Evolutionary conservation across 208 protist genomes (phyloP).

Genomic region (Histomonas meleagridis): DNA sequence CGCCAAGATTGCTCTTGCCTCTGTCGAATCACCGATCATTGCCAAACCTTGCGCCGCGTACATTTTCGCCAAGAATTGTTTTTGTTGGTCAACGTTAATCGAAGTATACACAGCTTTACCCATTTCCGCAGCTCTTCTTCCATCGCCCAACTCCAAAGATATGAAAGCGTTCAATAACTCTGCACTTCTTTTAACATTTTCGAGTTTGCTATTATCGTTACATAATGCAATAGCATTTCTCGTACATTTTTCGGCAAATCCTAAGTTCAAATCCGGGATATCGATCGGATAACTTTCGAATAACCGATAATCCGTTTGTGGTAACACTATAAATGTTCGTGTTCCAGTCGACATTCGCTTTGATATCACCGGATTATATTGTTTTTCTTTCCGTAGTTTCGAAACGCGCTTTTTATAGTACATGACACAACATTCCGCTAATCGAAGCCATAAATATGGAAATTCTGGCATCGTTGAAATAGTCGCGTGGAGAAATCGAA

Average conservation of each 20-base stretch:
- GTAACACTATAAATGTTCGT: neutral
- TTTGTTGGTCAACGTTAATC: neutral
- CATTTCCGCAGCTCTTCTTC: neutral
- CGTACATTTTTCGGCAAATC: neutral
- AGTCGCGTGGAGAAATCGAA: neutral
- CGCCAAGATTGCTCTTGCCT: neutral
- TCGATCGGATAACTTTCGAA: neutral
- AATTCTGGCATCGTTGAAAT: neutral
- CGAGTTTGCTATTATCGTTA: neutral
- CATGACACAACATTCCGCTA: neutral
- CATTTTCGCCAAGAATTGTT: neutral
- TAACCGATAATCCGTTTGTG: neutral
- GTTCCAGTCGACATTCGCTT: neutral
- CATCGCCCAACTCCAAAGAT: neutral
- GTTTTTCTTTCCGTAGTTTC: neutral
- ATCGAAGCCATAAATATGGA: neutral
- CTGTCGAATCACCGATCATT: neutral
- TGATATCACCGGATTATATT: neutral
- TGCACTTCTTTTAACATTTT: neutral
- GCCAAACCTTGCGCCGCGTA: neutral
- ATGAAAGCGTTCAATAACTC: neutral
- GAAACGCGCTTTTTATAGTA: neutral
- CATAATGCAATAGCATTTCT: neutral
- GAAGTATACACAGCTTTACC: neutral
- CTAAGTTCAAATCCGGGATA: neutral